phyloP scores from a whole-genome alignment of 2,329 filamentous ascomycete species.

The Aureobasidium sp. region DNA sequence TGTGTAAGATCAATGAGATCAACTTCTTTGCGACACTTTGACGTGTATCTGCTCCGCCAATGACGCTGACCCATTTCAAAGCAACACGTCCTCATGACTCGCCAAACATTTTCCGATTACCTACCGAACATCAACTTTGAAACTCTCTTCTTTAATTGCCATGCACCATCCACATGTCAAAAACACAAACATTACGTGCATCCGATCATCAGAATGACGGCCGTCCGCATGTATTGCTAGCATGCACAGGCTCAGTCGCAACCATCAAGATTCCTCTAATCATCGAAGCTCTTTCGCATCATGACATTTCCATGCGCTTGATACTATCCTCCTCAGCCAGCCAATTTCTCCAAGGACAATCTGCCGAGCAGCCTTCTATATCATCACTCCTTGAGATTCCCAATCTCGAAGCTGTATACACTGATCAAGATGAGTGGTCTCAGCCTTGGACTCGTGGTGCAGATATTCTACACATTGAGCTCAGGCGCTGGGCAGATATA shows the following conservation, averaged over 20 bases:
- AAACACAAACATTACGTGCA: conserved; percentile 20
- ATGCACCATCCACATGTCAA: background rate
- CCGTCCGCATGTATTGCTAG: conserved; percentile 55
- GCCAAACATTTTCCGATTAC: background rate
- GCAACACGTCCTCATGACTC: conserved; percentile 1
- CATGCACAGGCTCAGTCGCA: conserved; percentile 67
- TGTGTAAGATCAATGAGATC: background rate
- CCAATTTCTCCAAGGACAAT: conserved; percentile 69
- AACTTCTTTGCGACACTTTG: background rate
- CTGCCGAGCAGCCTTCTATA: conserved; percentile 65
- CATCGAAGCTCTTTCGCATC: conserved; percentile 44
- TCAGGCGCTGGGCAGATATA: conserved; percentile 73
- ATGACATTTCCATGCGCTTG: conserved; percentile 69
- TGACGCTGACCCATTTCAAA: conserved; percentile 11
- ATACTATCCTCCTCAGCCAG: conserved; percentile 66
- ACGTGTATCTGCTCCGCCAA: conserved; percentile 1
- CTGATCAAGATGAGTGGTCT: conserved; percentile 79
- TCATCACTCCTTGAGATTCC: conserved; percentile 49
- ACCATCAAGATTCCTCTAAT: conserved; percentile 64
- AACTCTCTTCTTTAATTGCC: background rate
- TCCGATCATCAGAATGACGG: conserved; percentile 36
- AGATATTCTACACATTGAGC: conserved; percentile 83
- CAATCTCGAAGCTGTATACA: conserved; percentile 73
- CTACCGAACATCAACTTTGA: background rate
- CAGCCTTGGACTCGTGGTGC: conserved; percentile 67